Evolutionary conservation across 768 basidiomycete genomes (phyloP), one percentile per base, ranked within the genome.

Genomic region (Pulveroboletus sp.): DNA sequence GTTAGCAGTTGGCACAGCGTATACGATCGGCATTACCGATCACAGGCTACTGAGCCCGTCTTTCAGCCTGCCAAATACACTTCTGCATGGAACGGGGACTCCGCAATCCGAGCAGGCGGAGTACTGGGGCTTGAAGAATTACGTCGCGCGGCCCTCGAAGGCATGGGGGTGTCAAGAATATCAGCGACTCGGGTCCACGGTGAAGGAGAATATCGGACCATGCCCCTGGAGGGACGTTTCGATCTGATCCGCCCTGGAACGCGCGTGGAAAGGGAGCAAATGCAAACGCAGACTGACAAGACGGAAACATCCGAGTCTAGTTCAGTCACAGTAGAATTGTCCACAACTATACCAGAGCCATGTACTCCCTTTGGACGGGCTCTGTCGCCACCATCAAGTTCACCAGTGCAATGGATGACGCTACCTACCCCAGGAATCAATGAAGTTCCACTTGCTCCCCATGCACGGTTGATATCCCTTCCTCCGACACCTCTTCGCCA

Each of bases 1-100:
- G 79, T 96, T 28, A 85, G 94, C 65, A 82, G 84, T 37, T 99
- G 95, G 95, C 95, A 81, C 68, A 76, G 78, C 30, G 83, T 94
- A 18, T 99, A 95, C 61, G 93, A 97, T 73, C 80, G 71, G 40
- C 82, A 95, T 67, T 90, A 89, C 66, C 88, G 91, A 45, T 78
- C 86, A 1, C 69, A 79, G 31, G 59, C 73, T 35, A 65, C 69
- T 26, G 59, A 72, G 31, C 69, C 75, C 14, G 66, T 70, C 43
- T 60, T 70, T 36, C 72, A 82, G 50, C 76, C 85, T 6, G 78
- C 78, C 51, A 79, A 75, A 47, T 93, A 88, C 63, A 69, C 79
- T 14, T 80, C 91, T 15, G 84, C 75, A 11, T 95, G 93, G 93
- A 83, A 93, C 55, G 73, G 77, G 37, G 57, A 50, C 27, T 27